phyloP scores from a whole-genome alignment of 257 asterid genomes.

The Coffea eugenioides region DNA sequence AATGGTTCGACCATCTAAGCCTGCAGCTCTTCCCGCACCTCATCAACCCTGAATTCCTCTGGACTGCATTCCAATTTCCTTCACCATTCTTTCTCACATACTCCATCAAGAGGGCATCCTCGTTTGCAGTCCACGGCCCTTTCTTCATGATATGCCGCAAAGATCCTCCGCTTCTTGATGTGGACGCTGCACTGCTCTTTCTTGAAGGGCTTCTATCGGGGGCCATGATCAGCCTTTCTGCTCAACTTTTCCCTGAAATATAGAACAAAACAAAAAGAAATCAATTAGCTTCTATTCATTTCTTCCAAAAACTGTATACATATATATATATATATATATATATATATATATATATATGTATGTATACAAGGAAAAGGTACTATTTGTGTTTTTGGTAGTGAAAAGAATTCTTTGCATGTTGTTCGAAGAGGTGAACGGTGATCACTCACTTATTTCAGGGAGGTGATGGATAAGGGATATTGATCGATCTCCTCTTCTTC shows the following conservation, averaged over 20 bases:
- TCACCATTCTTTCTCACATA: slow-evolving; percentile 63
- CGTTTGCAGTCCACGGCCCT: slow-evolving; percentile 74
- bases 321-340: no score
- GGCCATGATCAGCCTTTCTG: slow-evolving; percentile 38
- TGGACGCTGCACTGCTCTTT: slow-evolving; percentile 1
- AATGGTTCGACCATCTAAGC: slow-evolving; percentile 45
- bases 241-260: background rate
- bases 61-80: slow-evolving; percentile 80
- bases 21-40: slow-evolving; percentile 59
- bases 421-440: background rate
- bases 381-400: background rate
- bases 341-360: no score
- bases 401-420: background rate
- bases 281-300: background rate
- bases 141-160: slow-evolving; percentile 36
- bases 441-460: background rate
- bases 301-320: background rate
- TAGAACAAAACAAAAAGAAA: background rate
- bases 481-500: slow-evolving; percentile 1
- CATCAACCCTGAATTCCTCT: slow-evolving; percentile 57
- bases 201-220: slow-evolving; percentile 36
- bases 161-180: slow-evolving; percentile 15
- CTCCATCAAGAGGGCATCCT: slow-evolving; percentile 52
- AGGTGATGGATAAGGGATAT: background rate
- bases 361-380: no score